Evolutionary conservation across 179 eudicot species (phyloP).

Genomic region (Heliamphora pulchella): DNA sequence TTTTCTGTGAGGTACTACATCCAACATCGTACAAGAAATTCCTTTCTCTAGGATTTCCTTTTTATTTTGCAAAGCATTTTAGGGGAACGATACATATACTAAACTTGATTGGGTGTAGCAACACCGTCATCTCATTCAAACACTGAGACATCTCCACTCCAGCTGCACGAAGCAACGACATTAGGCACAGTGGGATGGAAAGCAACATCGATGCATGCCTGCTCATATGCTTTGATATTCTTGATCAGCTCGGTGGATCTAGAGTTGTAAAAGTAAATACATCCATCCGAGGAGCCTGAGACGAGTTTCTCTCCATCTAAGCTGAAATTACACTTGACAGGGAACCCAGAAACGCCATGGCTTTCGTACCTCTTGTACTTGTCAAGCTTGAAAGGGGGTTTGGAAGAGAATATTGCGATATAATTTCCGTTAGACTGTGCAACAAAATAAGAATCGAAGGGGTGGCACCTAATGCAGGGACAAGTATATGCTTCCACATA

Average conservation of each 20-base stretch:
- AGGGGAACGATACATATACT: neutral
- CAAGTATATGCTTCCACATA: constrained; percentile 88
- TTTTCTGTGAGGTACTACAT: neutral
- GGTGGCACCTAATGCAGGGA: constrained; percentile 63
- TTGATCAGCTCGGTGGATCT: constrained; percentile 46
- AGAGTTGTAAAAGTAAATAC: constrained; percentile 49
- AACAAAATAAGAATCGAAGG: constrained; percentile 57
- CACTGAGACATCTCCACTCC: constrained; percentile 63
- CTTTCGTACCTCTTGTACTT: constrained; percentile 72
- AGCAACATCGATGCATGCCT: constrained; percentile 64
- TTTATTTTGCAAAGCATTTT: neutral
- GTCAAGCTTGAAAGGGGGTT: constrained; percentile 67
- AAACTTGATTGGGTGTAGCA: neutral
- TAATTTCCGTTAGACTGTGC: constrained; percentile 91
- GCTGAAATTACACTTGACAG: constrained; percentile 73
- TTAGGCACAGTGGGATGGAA: constrained; percentile 64
- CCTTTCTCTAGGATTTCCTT: neutral
- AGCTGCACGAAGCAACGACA: constrained; percentile 62
- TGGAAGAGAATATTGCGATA: constrained; percentile 76
- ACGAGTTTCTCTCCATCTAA: constrained; percentile 55
- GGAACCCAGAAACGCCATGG: constrained; percentile 76
- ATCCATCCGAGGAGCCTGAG: constrained; percentile 82
- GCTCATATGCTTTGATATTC: constrained; percentile 51
- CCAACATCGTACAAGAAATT: neutral
- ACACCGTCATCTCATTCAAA: constrained; percentile 27